Evolutionary conservation across 306 rosid genomes (phyloP), one percentile per base, ranked within the genome.

Genomic region (Ceratonia siliqua): DNA sequence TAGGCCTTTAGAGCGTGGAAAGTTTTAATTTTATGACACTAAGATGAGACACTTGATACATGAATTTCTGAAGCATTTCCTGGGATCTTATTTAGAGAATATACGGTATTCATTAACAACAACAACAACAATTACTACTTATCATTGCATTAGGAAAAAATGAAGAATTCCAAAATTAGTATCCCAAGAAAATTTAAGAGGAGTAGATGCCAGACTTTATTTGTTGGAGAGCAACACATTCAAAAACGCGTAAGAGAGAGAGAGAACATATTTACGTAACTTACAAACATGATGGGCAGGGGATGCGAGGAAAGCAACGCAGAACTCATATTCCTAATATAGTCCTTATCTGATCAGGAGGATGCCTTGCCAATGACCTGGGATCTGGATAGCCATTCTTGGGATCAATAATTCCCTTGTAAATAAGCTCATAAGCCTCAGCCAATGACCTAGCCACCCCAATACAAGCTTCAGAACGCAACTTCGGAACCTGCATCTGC

Each of bases 331-430:
- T 90, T 72, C 99, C 99, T 78, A 94, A 74, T 58, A 94, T 94
- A 82, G 97, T 94, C 89, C 95, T 92, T 75, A 94, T 94, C 90
- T 94, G 99, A 83, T 94, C 81, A 39, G 97, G 99, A 55, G 99
- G 96, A 82, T 94, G 99, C 91, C 99, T 92, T 57, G 95, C 99
- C 85, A 90, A 76, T 17, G 96, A 87, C 81, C 89, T 88, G 49
- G 99, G 93, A 13, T 92, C 99, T 1, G 89, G 89, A 76, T 90
- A 94, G 28, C 93, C 89, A 78, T 90, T 94, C 76, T 83, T 84
- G 45, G 99, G 95, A 78, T 94, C 93, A 96, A 90, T 85, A 68
- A 94, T 90, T 61, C 89, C 95, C 14, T 85, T 68, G 66, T 88
- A 94, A 56, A 88, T 90, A 75, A 88, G 88, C 68, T 94, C 96